Conservation (phyloP, 768 basidiomycete genomes). For the Russula ochroleuca region DNA sequence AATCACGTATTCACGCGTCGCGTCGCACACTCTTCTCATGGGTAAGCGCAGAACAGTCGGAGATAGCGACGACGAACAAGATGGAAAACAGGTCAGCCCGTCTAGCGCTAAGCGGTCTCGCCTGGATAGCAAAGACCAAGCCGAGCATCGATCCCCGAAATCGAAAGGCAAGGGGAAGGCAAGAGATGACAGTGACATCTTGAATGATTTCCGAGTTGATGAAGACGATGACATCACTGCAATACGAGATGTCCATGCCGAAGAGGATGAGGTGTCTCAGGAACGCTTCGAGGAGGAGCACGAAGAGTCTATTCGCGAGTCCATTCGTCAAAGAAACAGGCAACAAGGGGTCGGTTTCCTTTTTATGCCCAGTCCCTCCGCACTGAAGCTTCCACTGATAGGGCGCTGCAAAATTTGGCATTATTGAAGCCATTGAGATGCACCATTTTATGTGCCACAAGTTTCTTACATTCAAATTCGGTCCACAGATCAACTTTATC, state of each 20-base stretch:
- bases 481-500: slow-evolving; percentile 95
- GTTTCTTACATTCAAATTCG: slow-evolving; percentile 77
- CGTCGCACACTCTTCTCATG: slow-evolving; percentile 10
- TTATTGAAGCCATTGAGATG: slow-evolving; percentile 83
- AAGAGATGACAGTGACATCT: slow-evolving; percentile 22
- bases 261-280: slow-evolving; percentile 51
- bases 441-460: slow-evolving; percentile 96
- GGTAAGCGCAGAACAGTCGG: slow-evolving; percentile 24
- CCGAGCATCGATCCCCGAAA: slow-evolving; percentile 9
- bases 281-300: slow-evolving; percentile 61
- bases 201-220: slow-evolving; percentile 24
- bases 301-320: slow-evolving; percentile 51
- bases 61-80: slow-evolving; percentile 27
- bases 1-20: neutral
- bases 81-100: neutral
- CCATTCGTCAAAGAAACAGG: slow-evolving; percentile 44
- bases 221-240: slow-evolving; percentile 28
- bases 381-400: slow-evolving; percentile 32
- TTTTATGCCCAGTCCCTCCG: neutral
- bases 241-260: slow-evolving; percentile 19
- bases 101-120: slow-evolving; percentile 24
- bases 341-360: slow-evolving; percentile 44
- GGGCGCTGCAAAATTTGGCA: slow-evolving; percentile 81
- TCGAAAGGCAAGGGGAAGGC: slow-evolving; percentile 20
- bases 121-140: slow-evolving; percentile 9